Evolutionary conservation across 176 grass and related monocot species (phyloP), one percentile per base, ranked within the genome.

Genomic region (Ensete glaucum): DNA sequence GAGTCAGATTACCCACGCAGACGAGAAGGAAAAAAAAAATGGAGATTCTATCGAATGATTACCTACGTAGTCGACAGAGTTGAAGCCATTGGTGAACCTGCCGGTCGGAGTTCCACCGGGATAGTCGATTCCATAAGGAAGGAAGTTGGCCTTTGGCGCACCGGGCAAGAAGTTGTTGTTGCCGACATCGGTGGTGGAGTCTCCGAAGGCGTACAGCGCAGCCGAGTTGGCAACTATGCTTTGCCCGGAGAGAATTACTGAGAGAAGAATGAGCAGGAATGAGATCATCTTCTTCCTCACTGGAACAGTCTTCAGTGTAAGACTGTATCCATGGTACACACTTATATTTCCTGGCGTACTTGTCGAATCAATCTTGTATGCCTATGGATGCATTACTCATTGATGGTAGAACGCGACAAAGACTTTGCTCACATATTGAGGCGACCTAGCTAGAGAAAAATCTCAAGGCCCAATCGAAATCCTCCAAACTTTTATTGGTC

Each of bases 141-240:
- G 76, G 62, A 71, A 80, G 73, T 83, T 73, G 8, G 71, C 52
- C 71, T 29, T 83, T 23, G 29, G 13, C 0, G 5, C 10, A 25
- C 8, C 2, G 9, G 82, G 23, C 57, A 83, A 63, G 65, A 57
- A 79, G 21, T 87, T 87, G 69, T 86, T 86, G 34, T 86, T 86
- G 17, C 85, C 85, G 20, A 83, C 85, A 74, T 87, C 85, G 1
- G 48, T 52, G 1, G 74, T 53, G 19, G 85, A 87, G 70, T 87
- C 85, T 0, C 85, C 85, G 62, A 87, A 87, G 29, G 72, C 79
- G 60, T 15, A 74, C 5, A 74, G 24, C 0, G 84, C 84, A 43
- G 79, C 79, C 11, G 52, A 9, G 9, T 8, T 3, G 0, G 72
- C 72, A 11, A 23, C 72, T 1, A 11, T 1, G 14, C 27, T 29